phyloP scores from a whole-genome alignment of 192 early-diverging fungal genomes.

The Podila minutissima region DNA sequence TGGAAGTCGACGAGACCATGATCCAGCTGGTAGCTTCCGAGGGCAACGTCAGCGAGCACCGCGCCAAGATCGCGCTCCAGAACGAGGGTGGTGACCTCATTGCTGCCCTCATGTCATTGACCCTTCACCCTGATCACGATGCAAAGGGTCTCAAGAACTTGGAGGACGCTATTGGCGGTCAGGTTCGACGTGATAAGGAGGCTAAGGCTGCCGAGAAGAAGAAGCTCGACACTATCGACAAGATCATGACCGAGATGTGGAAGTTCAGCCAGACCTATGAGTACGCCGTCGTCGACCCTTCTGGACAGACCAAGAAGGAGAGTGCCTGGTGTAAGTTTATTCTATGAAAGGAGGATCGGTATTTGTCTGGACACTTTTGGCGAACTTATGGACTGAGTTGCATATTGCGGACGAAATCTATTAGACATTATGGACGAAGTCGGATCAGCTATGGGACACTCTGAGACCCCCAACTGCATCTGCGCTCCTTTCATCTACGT shows the following conservation, averaged over 20 bases:
- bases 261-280: conserved; percentile 63
- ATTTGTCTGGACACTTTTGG: neutral
- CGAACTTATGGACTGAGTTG: neutral
- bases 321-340: conserved; percentile 60
- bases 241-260: conserved; percentile 56
- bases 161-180: conserved; percentile 53
- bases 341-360: neutral
- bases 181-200: conserved; percentile 53
- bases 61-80: conserved; percentile 65
- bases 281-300: conserved; percentile 55
- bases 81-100: conserved; percentile 65
- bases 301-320: conserved; percentile 57
- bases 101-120: conserved; percentile 67
- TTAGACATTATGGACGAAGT: conserved; percentile 66
- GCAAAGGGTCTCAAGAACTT: conserved; percentile 51
- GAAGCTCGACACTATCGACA: conserved; percentile 39
- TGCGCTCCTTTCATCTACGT: conserved; percentile 73
- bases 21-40: conserved; percentile 67
- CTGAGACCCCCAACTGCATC: conserved; percentile 65
- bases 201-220: conserved; percentile 44
- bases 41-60: conserved; percentile 61
- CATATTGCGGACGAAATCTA: neutral
- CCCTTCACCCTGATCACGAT: conserved; percentile 51
- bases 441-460: conserved; percentile 70
- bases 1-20: conserved; percentile 56